Evolutionary conservation across 1,284 basidiomycete genomes (phyloP), one percentile per base, ranked within the genome.

Genomic region (Cryptococcus maquisensis): DNA sequence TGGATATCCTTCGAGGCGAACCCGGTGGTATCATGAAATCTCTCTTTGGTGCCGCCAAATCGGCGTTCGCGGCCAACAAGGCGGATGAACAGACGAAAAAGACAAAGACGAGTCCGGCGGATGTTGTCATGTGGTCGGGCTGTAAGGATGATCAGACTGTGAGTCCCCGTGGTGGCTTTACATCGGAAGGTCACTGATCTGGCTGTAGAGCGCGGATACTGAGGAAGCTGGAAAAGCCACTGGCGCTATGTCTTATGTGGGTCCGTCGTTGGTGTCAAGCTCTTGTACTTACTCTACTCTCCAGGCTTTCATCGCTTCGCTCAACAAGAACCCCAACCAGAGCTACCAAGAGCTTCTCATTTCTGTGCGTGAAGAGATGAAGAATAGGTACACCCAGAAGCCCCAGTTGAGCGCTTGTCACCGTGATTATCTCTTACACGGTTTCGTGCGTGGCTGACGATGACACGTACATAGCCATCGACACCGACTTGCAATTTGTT

Each of bases 101-200:
- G 47, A 93, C 87, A 3, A 85, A 82, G 69, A 87, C 88, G 1
- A 88, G 87, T 65, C 82, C 86, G 13, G 90, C 91, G 12, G 84
- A 85, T 63, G 83, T 84, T 12, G 67, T 75, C 54, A 69, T 74
- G 64, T 92, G 84, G 83, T 87, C 86, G 67, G 93, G 91, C 13
- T 95, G 92, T 77, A 92, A 90, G 68, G 92, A 96, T 73, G 82
- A 83, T 20, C 91, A 95, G 75, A 96, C 92, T 9, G 90, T 88
- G 66, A 48, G 65, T 59, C 2, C 4, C 24, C 16, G 23, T 23
- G 20, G n/a, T 36, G 35, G 20, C 26, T 37, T 46, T 21, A 24
- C 12, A 23, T 36, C 35, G 18, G 24, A 43, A 18, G 18, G 6
- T 5, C 24, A 45, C 40, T 52, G 46, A 54, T 16, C 23, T 23